Percentiles rank a stretch among this genome's conserved stretches.
phyloP scores from a whole-genome alignment of 495 filamentous ascomycete species.

The Apodospora peruviana region DNA sequence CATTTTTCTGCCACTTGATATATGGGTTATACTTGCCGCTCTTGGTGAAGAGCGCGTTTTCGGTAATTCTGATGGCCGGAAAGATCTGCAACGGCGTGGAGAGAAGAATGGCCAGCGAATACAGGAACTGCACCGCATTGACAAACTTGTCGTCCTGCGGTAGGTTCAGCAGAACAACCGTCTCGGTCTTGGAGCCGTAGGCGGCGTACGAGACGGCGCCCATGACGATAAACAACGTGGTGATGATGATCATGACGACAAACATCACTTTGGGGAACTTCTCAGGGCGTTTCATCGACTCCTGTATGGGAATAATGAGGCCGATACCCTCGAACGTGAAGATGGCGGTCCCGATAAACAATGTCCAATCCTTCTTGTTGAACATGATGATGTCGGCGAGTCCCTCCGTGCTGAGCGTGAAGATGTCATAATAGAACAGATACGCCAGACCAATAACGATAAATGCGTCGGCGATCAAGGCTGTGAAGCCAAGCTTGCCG shows the following conservation, averaged over 20 bases:
- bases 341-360: constrained; percentile 97
- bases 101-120: constrained; percentile 87
- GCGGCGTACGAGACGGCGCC: constrained; percentile 93
- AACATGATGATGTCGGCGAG: constrained; percentile 79
- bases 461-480: constrained; percentile 86
- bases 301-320: constrained; percentile 97
- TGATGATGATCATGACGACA: constrained; percentile 90
- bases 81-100: constrained; percentile 95
- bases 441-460: constrained; percentile 89
- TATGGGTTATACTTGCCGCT: constrained; percentile 93
- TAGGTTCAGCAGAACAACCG: constrained; percentile 90
- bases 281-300: constrained; percentile 83
- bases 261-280: constrained; percentile 86
- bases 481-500: constrained; percentile 85
- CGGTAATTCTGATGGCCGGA: constrained; percentile 82
- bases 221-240: constrained; percentile 81
- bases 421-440: constrained; percentile 91
- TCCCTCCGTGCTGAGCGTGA: constrained; percentile 73
- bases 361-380: constrained; percentile 84
- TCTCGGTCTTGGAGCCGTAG: constrained; percentile 90
- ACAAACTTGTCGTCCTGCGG: constrained; percentile 95
- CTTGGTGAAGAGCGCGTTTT: constrained; percentile 57
- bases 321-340: constrained; percentile 98
- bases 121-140: constrained; percentile 92
- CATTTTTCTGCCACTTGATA: constrained; percentile 99